Conservation (phyloP, 176 grass and related monocot species). For the Miscanthus lutarioriparius region DNA sequence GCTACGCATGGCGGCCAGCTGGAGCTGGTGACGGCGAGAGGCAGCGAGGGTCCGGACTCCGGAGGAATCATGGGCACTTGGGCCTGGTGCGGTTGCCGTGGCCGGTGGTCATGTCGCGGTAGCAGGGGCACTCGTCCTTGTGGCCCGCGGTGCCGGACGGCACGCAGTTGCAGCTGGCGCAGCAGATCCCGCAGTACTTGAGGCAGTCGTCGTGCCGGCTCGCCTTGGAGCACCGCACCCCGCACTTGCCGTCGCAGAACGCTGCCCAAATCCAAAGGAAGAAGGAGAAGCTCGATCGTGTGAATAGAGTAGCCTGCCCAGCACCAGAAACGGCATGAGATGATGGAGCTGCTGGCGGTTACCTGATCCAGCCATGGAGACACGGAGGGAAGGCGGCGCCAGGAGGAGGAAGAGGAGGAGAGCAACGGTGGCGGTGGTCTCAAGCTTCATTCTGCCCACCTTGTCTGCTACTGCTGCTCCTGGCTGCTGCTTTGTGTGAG, state of each 20-base stretch:
- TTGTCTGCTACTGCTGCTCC: not conserved
- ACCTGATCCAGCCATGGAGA: slow-evolving; percentile 75
- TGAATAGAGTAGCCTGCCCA: not conserved
- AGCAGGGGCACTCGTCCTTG: slow-evolving; percentile 98
- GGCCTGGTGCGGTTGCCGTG: slow-evolving; percentile 52
- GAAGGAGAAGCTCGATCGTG: not conserved
- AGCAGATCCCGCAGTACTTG: slow-evolving; percentile 90
- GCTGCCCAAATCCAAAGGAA: slow-evolving; percentile 5
- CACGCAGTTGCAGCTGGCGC: slow-evolving; percentile 74
- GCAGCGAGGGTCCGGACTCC: not conserved
- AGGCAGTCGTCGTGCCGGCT: slow-evolving; percentile 80
- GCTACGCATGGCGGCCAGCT: not conserved
- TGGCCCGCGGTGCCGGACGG: slow-evolving; percentile 76
- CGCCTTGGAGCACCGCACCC: slow-evolving; percentile 85
- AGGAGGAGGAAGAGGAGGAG: slow-evolving; percentile 57
- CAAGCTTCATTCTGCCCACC: slow-evolving; percentile 39
- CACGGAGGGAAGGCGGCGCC: slow-evolving; percentile 23
- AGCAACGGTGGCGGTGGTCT: slow-evolving; percentile 15
- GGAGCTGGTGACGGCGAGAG: not conserved
- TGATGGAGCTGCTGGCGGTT: not conserved
- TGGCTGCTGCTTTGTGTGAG: slow-evolving; percentile 5
- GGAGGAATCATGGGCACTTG: slow-evolving; percentile 73
- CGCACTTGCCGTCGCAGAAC: slow-evolving; percentile 85
- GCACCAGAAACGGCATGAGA: not conserved
- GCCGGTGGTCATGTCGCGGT: slow-evolving; percentile 90